Evolutionary conservation across 2,329 filamentous ascomycete species (phyloP), one percentile per base, ranked within the genome.

Genomic region (Epichloe glyceriae): DNA sequence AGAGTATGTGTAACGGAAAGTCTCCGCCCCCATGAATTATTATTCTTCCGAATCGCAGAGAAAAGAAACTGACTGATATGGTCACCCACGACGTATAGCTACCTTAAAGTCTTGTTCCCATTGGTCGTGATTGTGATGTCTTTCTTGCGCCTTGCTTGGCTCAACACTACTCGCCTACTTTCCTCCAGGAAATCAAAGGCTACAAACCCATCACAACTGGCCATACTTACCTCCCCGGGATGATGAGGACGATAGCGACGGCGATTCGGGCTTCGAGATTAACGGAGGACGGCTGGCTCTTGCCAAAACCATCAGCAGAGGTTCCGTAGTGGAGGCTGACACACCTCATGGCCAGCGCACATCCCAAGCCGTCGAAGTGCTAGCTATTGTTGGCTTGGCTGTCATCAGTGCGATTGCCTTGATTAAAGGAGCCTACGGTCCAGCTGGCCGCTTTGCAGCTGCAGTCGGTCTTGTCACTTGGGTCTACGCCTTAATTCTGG

Each of bases 401-500:
- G 80, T 71, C 2, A 69, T 90, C 53, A 88, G 88, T 58, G 67
- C 83, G 17, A 68, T 80, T 10, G 78, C 82, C 8, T 72, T 93
- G 50, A 67, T 79, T 1, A 78, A 79, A 1, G 70, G 76, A 37
- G 72, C 75, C 41, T 86, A 79, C 70, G 78, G 77, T 20, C 68
- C 68, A 17, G 73, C 76, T 54, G 80, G 79, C 48, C 74, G 69
- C 17, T 61, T 80, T 51, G 80, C 82, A 22, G 79, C 82, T 10
- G 72, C 85, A 47, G 78, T 81, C 3, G 83, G 83, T 47, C 71
- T 95, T 35, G 67, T 80, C 11, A 80, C 80, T 33, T 97, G 93
- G 91, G 67, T 79, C 49, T 98, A 97, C 64, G 79, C 90, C 39
- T 73, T 91, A 30, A 68, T 82, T 15, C 76, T 98, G 52, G 83